Percentiles rank a stretch among this genome's conserved stretches.
Evolutionary conservation across 129 eudicot genomes (phyloP).

Genomic region (Heracleum sosnowskyi): DNA sequence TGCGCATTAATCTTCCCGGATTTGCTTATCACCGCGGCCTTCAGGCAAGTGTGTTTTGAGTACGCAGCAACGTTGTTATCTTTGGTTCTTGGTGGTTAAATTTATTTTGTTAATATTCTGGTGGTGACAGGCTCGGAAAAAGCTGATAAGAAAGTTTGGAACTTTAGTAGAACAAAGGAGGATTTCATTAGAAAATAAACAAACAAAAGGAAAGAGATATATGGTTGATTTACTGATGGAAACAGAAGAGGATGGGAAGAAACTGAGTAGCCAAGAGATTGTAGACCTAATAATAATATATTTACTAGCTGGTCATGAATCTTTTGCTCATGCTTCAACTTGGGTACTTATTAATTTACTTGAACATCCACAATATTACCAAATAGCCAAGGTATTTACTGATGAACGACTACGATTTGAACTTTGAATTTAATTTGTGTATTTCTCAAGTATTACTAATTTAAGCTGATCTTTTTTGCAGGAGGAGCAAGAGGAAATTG

Average conservation of each 20-base stretch:
- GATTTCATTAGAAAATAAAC: not conserved
- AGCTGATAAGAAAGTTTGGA: not conserved
- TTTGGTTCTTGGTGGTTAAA: not conserved
- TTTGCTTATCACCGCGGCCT: conserved; percentile 7
- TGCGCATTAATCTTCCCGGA: conserved; percentile 3
- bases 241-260: conserved; percentile 7
- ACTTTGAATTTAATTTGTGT: not conserved
- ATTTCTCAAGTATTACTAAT: not conserved
- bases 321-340: conserved; percentile 11
- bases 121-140: not conserved
- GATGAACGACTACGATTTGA: not conserved
- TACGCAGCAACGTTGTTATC: not conserved
- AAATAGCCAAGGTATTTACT: conserved; percentile 3
- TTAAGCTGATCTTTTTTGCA: not conserved
- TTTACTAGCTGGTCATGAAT: conserved; percentile 13
- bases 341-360: not conserved
- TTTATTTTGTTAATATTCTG: not conserved
- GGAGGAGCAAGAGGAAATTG: conserved; percentile 10
- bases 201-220: not conserved
- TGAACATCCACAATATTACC: conserved; percentile 13
- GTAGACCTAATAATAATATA: conserved; percentile 7
- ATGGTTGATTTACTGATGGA: conserved; percentile 10
- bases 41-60: not conserved
- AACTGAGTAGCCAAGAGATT: not conserved
- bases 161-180: not conserved